Evolutionary conservation across 2,329 filamentous ascomycete species (phyloP), one percentile per base, ranked within the genome.

Genomic region (Tolypocladium cylindrosporum): DNA sequence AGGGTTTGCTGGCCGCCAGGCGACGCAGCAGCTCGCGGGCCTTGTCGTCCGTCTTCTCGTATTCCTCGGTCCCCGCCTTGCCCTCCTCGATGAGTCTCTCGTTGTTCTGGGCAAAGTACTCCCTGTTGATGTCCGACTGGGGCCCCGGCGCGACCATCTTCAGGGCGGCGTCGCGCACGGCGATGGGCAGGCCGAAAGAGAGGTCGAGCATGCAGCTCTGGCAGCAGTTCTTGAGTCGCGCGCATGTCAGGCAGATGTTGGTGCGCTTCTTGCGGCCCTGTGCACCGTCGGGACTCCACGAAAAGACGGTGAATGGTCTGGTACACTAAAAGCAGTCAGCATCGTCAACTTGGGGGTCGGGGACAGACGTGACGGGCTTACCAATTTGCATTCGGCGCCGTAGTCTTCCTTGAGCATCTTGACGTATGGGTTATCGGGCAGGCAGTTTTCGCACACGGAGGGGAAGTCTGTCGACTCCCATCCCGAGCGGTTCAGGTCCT

Each of bases 321-420:
- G 93, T 97, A 75, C 94, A 99, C 74, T 76, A 48, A 21, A 13
- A 14, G 13, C 9, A n/a, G 27, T 59, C 10, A 57, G 55, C 27
- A 41, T 11, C 2, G 42, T 39, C 21, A 52, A 14, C 5, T 37
- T 5, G 19, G 19, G 31, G 14, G 7, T 19, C 48, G 2, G 19
- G 14, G 31, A 21, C 9, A 21, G 16, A 31, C 34, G 31, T 5
- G 16, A 58, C 43, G 51, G 55, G 59, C 71, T 57, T 68, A 77
- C 74, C 64, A 89, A 78, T 77, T 89, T 89, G 80, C 89, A 91
- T 75, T 92, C 88, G 58, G 88, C 90, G 66, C 91, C 94, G 68
- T 95, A 87, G 72, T 99, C 93, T 70, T 97, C 91, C 75, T 99
- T 99, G 60, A 99, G 81, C 92, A 99, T 97, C 75, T 97, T 94